Evolutionary conservation across 1,284 basidiomycete genomes (phyloP).

Genomic region (Cutaneotrichosporon cyanovorans): DNA sequence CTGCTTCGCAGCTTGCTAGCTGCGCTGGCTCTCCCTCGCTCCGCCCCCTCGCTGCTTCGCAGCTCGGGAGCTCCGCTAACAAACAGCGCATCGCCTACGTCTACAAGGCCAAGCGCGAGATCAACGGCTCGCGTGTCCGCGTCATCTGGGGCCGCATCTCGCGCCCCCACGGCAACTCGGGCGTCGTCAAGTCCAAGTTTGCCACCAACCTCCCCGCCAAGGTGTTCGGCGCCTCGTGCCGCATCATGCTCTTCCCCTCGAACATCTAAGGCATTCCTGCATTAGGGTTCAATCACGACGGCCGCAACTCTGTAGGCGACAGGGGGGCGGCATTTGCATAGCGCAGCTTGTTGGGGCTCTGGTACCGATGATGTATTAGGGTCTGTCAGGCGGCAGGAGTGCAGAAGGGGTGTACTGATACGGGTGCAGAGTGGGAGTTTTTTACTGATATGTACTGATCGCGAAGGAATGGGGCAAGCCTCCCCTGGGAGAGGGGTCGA

Average conservation of each 20-base stretch:
- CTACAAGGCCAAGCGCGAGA: conserved; percentile 89
- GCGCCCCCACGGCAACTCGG: conserved; percentile 86
- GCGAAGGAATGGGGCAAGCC: too few relatives aligned
- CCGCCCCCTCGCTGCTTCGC: not conserved
- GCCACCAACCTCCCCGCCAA: conserved; percentile 90
- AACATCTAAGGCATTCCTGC: conserved; percentile 38
- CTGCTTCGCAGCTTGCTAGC: too few relatives aligned
- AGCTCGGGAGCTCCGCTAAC: conserved; percentile 4
- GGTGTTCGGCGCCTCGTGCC: conserved; percentile 88
- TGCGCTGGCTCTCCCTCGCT: not conserved
- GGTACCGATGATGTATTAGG: conserved; percentile 24
- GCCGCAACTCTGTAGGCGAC: conserved; percentile 1
- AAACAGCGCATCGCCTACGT: conserved; percentile 91
- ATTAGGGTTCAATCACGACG: not conserved
- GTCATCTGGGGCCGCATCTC: conserved; percentile 97
- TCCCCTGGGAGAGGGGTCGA: too few relatives aligned
- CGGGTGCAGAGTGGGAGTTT: not conserved
- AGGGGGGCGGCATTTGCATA: conserved; percentile 15
- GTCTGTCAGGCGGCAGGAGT: conserved; percentile 8
- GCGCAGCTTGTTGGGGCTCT: conserved; percentile 20
- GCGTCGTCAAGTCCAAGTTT: conserved; percentile 98
- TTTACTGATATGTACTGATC: too few relatives aligned
- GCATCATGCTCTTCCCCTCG: conserved; percentile 56
- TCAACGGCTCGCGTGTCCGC: conserved; percentile 85
- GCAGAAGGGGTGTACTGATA: not conserved